Evolutionary conservation across 2,329 filamentous ascomycete species (phyloP).

Genomic region (Geoglossum cookeanum): DNA sequence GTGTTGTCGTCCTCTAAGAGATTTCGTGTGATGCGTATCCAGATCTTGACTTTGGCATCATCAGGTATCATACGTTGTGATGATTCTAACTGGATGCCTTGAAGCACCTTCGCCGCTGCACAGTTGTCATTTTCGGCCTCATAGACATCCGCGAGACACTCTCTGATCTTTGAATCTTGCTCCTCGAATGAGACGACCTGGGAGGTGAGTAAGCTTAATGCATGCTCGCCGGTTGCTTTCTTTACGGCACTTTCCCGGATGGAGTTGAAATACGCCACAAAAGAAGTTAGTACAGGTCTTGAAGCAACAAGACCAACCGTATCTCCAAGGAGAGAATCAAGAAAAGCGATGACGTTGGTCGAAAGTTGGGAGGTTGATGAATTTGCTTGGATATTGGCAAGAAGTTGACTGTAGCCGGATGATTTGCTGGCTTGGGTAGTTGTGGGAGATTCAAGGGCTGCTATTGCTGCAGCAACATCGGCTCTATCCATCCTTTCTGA

Average conservation of each 20-base stretch:
- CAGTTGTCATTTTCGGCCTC: conserved; percentile 66
- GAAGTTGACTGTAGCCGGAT: conserved; percentile 36
- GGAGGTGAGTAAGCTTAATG: conserved; percentile 47
- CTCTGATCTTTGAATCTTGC: conserved; percentile 59
- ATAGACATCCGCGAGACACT: conserved; percentile 66
- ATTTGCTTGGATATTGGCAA: conserved; percentile 33
- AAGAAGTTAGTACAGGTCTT: conserved; percentile 47
- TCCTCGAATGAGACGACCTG: conserved; percentile 64
- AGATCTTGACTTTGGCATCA: conserved; percentile 64
- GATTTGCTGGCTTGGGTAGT: conserved; percentile 30
- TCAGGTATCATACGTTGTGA: conserved; percentile 71
- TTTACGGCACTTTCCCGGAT: conserved; percentile 44
- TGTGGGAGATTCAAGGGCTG: conserved; percentile 26
- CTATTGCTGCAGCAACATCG: not conserved
- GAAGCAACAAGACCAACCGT: conserved; percentile 58
- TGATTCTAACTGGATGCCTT: conserved; percentile 72
- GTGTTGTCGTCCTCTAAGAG: conserved; percentile 90
- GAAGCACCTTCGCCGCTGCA: conserved; percentile 56
- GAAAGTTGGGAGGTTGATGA: conserved; percentile 27
- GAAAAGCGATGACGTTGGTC: conserved; percentile 47
- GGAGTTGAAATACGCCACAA: conserved; percentile 42
- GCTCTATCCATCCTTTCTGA: not conserved
- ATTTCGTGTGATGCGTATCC: conserved; percentile 87
- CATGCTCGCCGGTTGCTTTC: conserved; percentile 56
- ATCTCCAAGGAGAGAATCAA: conserved; percentile 47